These are phyloP conservation scores for Schizosaccharomyces versatilis DNA, from an alignment of 1,139 yeast species.

Conservation along the genomic window DNA sequence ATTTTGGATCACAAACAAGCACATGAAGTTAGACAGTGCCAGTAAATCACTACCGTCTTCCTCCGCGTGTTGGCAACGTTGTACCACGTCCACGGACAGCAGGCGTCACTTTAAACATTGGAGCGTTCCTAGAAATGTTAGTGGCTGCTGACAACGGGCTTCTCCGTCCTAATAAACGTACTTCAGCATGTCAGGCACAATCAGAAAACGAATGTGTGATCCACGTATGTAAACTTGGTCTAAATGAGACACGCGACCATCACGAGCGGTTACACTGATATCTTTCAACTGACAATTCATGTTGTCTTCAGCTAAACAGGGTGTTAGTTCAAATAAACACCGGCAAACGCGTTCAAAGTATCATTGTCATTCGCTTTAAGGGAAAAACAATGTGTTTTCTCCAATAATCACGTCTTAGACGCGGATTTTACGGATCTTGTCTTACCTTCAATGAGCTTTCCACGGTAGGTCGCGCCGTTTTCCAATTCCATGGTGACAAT, in stretches of 20 bases:
- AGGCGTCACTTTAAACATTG: slow-evolving; percentile 1
- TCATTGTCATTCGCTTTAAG: slow-evolving; percentile 2
- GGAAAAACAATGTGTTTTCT: background rate
- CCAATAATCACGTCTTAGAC: no score
- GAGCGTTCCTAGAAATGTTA: background rate
- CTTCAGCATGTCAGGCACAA: slow-evolving; percentile 64
- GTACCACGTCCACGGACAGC: background rate
- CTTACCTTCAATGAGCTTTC: slow-evolving; percentile 51
- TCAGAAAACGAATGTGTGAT: slow-evolving; percentile 62
- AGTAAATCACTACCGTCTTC: background rate
- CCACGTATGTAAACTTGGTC: slow-evolving; percentile 83
- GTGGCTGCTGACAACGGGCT: background rate
- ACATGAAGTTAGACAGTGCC: no score
- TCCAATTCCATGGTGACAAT: slow-evolving; percentile 59
- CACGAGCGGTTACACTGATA: slow-evolving; percentile 54
- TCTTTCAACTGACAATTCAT: slow-evolving; percentile 81
- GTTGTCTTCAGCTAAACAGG: slow-evolving; percentile 39
- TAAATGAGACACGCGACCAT: slow-evolving; percentile 56
- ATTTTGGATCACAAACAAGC: no score
- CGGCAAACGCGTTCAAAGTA: background rate
- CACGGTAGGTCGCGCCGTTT: slow-evolving; percentile 73
- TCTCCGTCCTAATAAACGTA: slow-evolving; percentile 6
- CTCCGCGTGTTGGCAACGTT: background rate
- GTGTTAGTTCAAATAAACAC: background rate
- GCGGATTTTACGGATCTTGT: background rate